phyloP scores from a whole-genome alignment of 768 basidiomycete species.

The Auricularia sp. region DNA sequence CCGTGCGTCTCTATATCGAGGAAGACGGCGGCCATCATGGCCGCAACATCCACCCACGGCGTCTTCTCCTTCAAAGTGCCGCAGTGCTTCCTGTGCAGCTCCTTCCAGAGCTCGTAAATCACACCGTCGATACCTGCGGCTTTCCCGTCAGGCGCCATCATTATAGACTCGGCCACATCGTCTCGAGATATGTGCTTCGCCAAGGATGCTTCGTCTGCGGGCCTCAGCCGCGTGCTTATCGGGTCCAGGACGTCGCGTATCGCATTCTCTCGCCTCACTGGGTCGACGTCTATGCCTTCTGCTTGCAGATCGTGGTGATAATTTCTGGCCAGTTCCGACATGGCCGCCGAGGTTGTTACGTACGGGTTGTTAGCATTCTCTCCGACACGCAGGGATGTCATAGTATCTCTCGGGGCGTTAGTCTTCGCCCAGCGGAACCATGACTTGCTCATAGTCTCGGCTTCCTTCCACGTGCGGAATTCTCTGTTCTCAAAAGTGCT shows the following conservation, averaged over 20 bases:
- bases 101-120: conserved; percentile 8
- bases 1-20: conserved; percentile 30
- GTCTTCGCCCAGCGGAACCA: background rate
- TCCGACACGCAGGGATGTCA: background rate
- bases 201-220: too few species aligned
- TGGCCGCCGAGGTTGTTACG: background rate
- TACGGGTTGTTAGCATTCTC: background rate
- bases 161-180: background rate
- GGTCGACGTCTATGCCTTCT: background rate
- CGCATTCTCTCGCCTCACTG: too few species aligned
- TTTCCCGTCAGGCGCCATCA: background rate
- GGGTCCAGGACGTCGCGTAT: too few species aligned
- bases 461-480: background rate
- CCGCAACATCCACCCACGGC: background rate
- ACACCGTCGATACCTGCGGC: conserved; percentile 7
- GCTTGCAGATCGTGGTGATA: background rate
- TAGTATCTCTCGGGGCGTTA: background rate
- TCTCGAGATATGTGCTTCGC: too few species aligned
- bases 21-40: conserved; percentile 29
- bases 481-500: too few species aligned
- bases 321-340: background rate
- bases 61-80: background rate
- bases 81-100: background rate
- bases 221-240: too few species aligned
- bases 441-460: background rate